Conservation (phyloP, 2,329 filamentous ascomycete genomes). For the Diplodia intermedia region DNA sequence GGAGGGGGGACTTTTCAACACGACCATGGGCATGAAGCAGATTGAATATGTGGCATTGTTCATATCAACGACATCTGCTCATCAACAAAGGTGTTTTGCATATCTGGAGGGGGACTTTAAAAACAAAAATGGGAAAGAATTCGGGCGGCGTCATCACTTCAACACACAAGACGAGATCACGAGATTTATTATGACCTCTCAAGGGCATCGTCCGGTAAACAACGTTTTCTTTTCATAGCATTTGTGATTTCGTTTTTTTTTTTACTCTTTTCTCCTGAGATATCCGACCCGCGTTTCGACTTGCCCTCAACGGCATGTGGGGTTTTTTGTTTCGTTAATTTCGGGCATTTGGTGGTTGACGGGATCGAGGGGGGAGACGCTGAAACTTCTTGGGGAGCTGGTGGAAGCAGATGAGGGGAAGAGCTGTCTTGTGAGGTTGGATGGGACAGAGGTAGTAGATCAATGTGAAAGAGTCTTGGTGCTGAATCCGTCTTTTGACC, state of each 20-base stretch:
- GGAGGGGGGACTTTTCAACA: slow-evolving; percentile 3
- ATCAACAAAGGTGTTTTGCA: slow-evolving; percentile 18
- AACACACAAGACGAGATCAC: slow-evolving; percentile 27
- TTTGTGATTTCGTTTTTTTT: neutral
- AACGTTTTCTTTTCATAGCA: neutral
- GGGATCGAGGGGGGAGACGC: neutral
- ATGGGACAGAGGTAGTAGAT: neutral
- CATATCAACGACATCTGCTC: slow-evolving; percentile 11
- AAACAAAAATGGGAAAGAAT: neutral
- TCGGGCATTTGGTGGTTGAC: neutral
- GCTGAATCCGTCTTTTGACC: neutral
- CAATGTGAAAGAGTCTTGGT: neutral
- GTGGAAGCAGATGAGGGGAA: neutral
- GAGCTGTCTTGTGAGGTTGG: neutral
- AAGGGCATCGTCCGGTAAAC: neutral
- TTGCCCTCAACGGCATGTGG: slow-evolving; percentile 26
- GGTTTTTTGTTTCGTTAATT: slow-evolving; percentile 11
- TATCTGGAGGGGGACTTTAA: neutral
- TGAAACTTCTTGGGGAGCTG: neutral
- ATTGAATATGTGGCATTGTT: neutral
- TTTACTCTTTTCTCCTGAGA: slow-evolving; percentile 19
- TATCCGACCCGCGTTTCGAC: slow-evolving; percentile 20
- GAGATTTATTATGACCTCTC: slow-evolving; percentile 11
- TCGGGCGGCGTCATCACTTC: slow-evolving; percentile 7
- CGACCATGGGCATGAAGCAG: neutral